These are phyloP conservation scores for Mayamaea pseudoterrestris DNA, from an alignment of 108 stramenopile genomes.

Conservation along the genomic window DNA sequence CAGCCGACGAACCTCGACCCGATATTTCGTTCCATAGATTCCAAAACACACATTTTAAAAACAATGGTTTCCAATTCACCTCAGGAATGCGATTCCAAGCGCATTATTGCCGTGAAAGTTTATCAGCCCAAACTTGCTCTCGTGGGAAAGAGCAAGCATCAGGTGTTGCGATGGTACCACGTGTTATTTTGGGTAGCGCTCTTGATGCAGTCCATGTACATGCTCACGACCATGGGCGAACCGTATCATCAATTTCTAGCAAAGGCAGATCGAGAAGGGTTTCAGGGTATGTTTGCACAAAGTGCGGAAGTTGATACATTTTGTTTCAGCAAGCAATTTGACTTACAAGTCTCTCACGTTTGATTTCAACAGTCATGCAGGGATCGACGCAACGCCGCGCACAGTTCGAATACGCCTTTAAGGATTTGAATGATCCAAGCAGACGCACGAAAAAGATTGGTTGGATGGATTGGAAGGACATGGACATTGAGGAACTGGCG, in stretches of 20 bases:
- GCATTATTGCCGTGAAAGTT: constrained; percentile 34
- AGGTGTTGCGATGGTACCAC: constrained; percentile 51
- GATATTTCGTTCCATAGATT: too few species aligned
- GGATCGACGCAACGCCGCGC: constrained; percentile 69
- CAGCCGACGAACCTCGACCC: too few species aligned
- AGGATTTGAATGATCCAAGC: constrained; percentile 69
- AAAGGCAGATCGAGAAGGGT: constrained; percentile 84
- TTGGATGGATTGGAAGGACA: constrained; percentile 77
- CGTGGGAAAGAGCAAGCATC: constrained; percentile 10
- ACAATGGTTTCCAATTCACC: too few species aligned
- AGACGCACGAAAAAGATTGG: constrained; percentile 49
- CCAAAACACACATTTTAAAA: too few species aligned
- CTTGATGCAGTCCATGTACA: constrained; percentile 39
- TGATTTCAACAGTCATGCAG: constrained; percentile 57
- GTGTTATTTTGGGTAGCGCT: constrained; percentile 41
- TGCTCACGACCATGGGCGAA: constrained; percentile 48
- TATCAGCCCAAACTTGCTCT: constrained; percentile 42
- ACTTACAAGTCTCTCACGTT: neutral
- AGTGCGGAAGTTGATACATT: neutral
- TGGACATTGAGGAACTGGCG: constrained; percentile 85
- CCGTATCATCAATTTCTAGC: constrained; percentile 68
- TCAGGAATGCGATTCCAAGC: constrained; percentile 48
- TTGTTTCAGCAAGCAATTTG: neutral
- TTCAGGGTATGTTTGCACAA: constrained; percentile 38
- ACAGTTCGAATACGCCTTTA: constrained; percentile 62